Evolutionary conservation across 257 asterid genomes (phyloP).

Genomic region (Catharanthus roseus): DNA sequence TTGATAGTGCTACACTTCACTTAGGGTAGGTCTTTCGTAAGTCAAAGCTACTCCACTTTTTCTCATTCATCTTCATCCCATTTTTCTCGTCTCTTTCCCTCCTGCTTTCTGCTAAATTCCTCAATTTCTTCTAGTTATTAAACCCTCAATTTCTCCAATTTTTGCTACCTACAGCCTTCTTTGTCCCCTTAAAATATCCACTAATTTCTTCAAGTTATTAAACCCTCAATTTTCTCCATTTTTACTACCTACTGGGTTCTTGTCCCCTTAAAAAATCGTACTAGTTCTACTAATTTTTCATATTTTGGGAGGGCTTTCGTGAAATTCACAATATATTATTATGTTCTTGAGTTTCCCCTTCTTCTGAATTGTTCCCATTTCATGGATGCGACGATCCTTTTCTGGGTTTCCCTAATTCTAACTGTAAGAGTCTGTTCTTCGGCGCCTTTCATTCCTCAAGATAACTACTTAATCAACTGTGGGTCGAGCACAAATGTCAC

Average conservation of each 20-base stretch:
- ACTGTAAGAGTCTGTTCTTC: constrained; percentile 21
- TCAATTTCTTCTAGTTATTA: too few relatives aligned
- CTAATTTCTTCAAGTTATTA: too few relatives aligned
- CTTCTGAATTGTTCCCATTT: neutral
- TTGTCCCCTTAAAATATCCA: too few relatives aligned
- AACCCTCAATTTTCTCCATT: too few relatives aligned
- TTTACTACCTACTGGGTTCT: too few relatives aligned
- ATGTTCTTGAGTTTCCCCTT: neutral
- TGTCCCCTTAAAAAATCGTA: too few relatives aligned
- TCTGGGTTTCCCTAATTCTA: constrained; percentile 25
- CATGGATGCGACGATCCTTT: constrained; percentile 40
- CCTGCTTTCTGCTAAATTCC: neutral
- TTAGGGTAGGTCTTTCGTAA: neutral
- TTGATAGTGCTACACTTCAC: neutral
- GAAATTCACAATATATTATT: neutral
- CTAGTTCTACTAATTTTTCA: too few relatives aligned
- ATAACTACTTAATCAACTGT: constrained; percentile 62
- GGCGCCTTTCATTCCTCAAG: constrained; percentile 58
- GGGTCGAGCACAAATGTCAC: constrained; percentile 40
- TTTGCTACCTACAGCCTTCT: too few relatives aligned
- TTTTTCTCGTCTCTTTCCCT: neutral
- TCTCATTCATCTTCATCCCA: neutral
- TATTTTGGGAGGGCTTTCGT: neutral
- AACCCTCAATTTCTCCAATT: too few relatives aligned
- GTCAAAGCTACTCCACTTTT: neutral